These are phyloP conservation scores for Thermothelomyces thermophilus DNA, from an alignment of 2,329 filamentous ascomycete species.

Conservation along the genomic window DNA sequence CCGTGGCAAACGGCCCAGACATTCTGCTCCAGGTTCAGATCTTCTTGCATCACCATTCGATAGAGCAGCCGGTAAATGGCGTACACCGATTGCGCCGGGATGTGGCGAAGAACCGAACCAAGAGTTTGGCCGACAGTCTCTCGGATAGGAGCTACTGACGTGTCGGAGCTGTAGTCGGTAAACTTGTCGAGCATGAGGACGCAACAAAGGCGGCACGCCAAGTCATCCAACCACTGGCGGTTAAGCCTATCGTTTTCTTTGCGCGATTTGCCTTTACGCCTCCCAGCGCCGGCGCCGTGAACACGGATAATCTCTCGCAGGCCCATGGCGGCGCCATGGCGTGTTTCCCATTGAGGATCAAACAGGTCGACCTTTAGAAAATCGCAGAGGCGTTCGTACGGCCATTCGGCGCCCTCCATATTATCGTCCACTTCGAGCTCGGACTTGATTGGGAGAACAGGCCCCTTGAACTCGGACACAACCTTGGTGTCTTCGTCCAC, in stretches of 20 bases:
- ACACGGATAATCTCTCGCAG: slow-evolving; percentile 84
- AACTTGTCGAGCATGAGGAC: slow-evolving; percentile 97
- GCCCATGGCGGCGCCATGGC: slow-evolving; percentile 93
- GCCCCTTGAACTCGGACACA: slow-evolving; percentile 91
- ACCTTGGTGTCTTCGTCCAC: slow-evolving; percentile 87
- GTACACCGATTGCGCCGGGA: slow-evolving; percentile 72
- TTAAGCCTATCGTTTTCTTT: slow-evolving; percentile 74
- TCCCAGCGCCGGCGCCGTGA: slow-evolving; percentile 85
- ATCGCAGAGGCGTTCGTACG: slow-evolving; percentile 87
- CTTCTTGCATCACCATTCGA: slow-evolving; percentile 85
- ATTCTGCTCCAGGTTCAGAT: slow-evolving; percentile 64
- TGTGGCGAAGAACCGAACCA: slow-evolving; percentile 78
- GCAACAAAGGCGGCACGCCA: slow-evolving; percentile 90
- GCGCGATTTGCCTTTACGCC: slow-evolving; percentile 61
- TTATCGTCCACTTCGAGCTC: slow-evolving; percentile 73
- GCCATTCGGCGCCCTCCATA: slow-evolving; percentile 80
- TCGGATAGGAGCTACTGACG: slow-evolving; percentile 89
- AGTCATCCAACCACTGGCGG: slow-evolving; percentile 81
- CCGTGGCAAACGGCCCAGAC: slow-evolving; percentile 96
- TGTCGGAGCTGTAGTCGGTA: slow-evolving; percentile 96
- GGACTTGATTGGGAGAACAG: slow-evolving; percentile 72
- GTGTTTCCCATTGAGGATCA: slow-evolving; percentile 87
- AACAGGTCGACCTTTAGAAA: slow-evolving; percentile 92
- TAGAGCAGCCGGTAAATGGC: slow-evolving; percentile 79
- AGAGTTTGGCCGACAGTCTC: slow-evolving; percentile 93